phyloP scores from a whole-genome alignment of 164 flowering plant species.

The Chloranthus sessilifolius region DNA sequence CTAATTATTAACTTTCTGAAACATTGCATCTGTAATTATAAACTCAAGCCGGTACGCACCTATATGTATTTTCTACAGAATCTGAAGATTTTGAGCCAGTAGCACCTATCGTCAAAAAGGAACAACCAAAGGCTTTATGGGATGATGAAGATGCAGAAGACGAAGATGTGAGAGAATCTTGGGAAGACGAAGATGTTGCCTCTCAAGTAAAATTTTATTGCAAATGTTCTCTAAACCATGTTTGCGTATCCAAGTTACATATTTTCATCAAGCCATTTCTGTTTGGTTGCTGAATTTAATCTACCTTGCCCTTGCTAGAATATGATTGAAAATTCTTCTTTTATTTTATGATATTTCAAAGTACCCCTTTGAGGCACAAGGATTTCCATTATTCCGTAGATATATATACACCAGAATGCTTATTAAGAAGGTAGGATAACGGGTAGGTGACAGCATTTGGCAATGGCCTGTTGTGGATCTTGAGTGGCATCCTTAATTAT shows the following conservation, averaged over 20 bases:
- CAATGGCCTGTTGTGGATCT: no score
- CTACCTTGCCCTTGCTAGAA: not conserved
- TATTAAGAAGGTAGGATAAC: no score
- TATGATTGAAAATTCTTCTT: not conserved
- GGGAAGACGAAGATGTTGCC: conserved; percentile 90
- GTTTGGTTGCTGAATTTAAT: not conserved
- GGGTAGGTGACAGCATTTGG: no score
- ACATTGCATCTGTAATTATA: no score
- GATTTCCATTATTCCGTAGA: no score
- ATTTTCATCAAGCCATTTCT: not conserved
- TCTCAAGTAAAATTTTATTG: conserved; percentile 33
- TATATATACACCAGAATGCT: no score
- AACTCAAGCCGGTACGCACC: no score
- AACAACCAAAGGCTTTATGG: conserved; percentile 44
- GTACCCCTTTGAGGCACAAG: no score
- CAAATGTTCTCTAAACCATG: not conserved
- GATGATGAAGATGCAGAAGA: conserved; percentile 87
- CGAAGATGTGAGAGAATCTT: conserved; percentile 72
- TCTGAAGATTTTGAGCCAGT: conserved; percentile 47
- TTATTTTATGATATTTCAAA: not conserved
- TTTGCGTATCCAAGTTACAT: not conserved
- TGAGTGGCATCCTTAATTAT: no score
- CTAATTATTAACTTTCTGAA: no score
- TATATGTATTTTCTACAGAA: not conserved
- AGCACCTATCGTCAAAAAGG: conserved; percentile 45